Evolutionary conservation across 352 stramenopile genomes (phyloP), one percentile per base, ranked within the genome.

Genomic region (Globisporangium barbulae): DNA sequence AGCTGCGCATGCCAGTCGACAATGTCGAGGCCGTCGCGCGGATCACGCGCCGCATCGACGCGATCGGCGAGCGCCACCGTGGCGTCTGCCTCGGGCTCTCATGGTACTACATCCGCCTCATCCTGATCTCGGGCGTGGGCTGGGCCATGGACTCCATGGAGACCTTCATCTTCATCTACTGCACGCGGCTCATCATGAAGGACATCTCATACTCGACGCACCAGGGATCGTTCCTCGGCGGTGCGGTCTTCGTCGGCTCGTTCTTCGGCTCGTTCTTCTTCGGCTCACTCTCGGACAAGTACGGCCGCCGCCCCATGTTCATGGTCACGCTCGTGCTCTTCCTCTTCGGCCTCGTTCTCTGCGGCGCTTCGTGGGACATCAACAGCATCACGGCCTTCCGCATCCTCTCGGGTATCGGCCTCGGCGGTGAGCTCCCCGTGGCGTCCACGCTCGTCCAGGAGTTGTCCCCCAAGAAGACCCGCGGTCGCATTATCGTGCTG

Each of bases 141-240:
- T 92, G 83, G 83, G 83, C 83, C 53, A 85, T 92, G 67, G 76
- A 92, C 65, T 80, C 83, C 45, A 89, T 88, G 77, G 81, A 90
- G 67, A 89, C 76, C 28, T 85, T 90, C 54, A 56, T 91, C 52
- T 89, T 91, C 57, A 86, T 69, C 22, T 91, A 89, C 73, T 73
- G 73, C 47, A 59, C 63, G 12, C 17, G 15, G 19, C 67, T 84
- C 57, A 85, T 87, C 53, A 52, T 19, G 3, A 50, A 75, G 31
- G 78, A 89, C 66, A 85, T 88, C 35, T n/a, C 67, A 12, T 66
- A 72, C 68, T 76, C 69, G 47, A 31, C 61, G 10, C 63, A 68
- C 25, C 66, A 86, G 21, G 61, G 21, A 9, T 77, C 68, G 42
- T 88, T 86, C 67, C 69, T 85, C 39, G 63, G 68, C 31, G 81